Base-by-base conservation (phyloP, 176 grass and related monocot genomes). In the Olyra latifolia region DNA sequence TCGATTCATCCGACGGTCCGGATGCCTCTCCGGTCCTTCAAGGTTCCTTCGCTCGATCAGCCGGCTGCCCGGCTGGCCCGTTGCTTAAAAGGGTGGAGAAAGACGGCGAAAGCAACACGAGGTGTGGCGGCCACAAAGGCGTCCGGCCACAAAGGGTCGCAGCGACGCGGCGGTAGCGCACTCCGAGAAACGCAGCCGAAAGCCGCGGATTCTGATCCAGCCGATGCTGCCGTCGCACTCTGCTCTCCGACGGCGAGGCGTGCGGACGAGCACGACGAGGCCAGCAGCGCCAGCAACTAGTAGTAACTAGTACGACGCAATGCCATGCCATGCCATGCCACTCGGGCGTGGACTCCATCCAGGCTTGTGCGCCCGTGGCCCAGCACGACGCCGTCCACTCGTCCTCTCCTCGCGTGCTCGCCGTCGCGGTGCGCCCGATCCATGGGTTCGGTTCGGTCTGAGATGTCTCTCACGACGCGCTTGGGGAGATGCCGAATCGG, bases 21-120 rank as follows among this genome's bases (percentile, higher is more conserved):
- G 79, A 59, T 58, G 4, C 32, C 32, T 80, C 72, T 75, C 40
- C 28, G 65, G 24, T 3, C 7, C 12, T 32, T 17, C 2, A 32
- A 15, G 28, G 35, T 79, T 73, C 52, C 82, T 84, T 77, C 40
- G 10, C 52, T 69, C 27, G 20, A 35, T 35, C 32, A 4, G 32
- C 32, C 32, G n/a, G n/a, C n/a, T n/a, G n/a, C n/a, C n/a, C n/a
- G n/a, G n/a, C n/a, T n/a, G 5, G 50, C 23, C 72, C 50, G 28
- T 86, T 73, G 76, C 76, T 86, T 86, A 8, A 23, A 68, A 48
- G 68, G 58, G 60, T 80, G 76, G 83, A 42, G 57, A 65, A 73
- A 57, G 19, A 22, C 67, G 67, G 60, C 49, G 48, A 74, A 57
- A 60, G 40, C 72, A 41, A 39, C 52, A 16, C 32, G 1, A 35